These are phyloP conservation scores for Kwoniella sp. DNA, from an alignment of 768 basidiomycete species.

Conservation along the genomic window DNA sequence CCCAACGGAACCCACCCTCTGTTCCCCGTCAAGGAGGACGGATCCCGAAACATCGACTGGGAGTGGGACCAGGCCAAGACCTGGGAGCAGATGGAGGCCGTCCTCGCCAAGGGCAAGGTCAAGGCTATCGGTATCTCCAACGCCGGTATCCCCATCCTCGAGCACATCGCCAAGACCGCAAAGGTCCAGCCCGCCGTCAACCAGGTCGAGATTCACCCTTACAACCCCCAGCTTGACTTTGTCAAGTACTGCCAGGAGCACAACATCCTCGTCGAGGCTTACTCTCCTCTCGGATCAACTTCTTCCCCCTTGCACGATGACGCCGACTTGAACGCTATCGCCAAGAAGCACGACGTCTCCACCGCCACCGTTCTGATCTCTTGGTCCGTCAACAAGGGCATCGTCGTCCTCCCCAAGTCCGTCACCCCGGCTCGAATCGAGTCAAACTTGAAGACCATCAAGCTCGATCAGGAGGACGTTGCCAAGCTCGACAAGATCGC, in stretches of 20 bases:
- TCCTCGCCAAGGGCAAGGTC: constrained; percentile 60
- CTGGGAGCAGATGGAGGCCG: constrained; percentile 62
- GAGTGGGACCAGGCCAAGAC: constrained; percentile 21
- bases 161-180: constrained; percentile 69
- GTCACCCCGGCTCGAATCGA: constrained; percentile 52
- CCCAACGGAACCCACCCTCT: constrained; percentile 8
- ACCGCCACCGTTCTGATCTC: constrained; percentile 52
- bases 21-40: constrained; percentile 19
- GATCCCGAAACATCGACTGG: constrained; percentile 28
- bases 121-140: constrained; percentile 69
- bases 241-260: constrained; percentile 63
- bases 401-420: constrained; percentile 52
- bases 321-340: constrained; percentile 40
- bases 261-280: constrained; percentile 69
- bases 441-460: constrained; percentile 45
- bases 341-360: constrained; percentile 46
- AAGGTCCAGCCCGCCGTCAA: constrained; percentile 69
- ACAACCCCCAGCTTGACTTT: constrained; percentile 67
- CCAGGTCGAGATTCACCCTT: constrained; percentile 69
- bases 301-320: constrained; percentile 50
- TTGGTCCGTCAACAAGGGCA: constrained; percentile 43
- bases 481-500: constrained; percentile 42
- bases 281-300: constrained; percentile 62
- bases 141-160: constrained; percentile 65
- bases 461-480: constrained; percentile 46